Evolutionary conservation across 2,329 filamentous ascomycete genomes (phyloP).

Genomic region (Hymenoscyphus scutula): DNA sequence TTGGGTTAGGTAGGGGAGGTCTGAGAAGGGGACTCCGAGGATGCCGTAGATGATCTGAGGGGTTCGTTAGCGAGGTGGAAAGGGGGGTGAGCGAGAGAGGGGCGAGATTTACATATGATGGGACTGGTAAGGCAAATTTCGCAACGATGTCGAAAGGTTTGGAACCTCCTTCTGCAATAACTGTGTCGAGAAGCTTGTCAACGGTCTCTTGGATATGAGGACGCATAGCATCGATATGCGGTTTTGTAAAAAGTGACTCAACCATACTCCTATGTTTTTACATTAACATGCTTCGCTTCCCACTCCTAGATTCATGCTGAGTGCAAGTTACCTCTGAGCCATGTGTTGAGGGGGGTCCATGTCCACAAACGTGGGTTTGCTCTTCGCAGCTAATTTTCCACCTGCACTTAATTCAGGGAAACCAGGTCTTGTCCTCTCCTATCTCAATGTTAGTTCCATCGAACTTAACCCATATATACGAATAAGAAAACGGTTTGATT

Average conservation of each 20-base stretch:
- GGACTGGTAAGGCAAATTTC: constrained; percentile 47
- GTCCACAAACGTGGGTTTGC: constrained; percentile 49
- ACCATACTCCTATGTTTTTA: constrained; percentile 46
- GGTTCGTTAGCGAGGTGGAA: constrained; percentile 6
- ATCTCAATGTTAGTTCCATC: background rate
- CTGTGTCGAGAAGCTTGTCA: constrained; percentile 41
- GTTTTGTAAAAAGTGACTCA: constrained; percentile 42
- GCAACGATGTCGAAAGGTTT: constrained; percentile 46
- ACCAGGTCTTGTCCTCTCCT: constrained; percentile 42
- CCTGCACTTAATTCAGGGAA: constrained; percentile 48
- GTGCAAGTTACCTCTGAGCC: constrained; percentile 40
- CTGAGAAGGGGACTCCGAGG: constrained; percentile 47
- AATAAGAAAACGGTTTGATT: background rate
- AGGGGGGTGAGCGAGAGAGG: background rate
- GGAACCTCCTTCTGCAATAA: constrained; percentile 40
- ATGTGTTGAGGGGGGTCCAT: constrained; percentile 50
- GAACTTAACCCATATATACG: background rate
- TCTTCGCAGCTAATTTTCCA: constrained; percentile 46
- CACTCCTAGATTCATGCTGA: background rate
- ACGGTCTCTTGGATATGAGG: constrained; percentile 48
- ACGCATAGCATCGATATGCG: constrained; percentile 41
- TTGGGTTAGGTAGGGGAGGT: constrained; percentile 46
- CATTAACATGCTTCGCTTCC: background rate
- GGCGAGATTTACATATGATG: constrained; percentile 42
- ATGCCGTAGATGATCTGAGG: constrained; percentile 49